phyloP scores from a whole-genome alignment of 2,329 filamentous ascomycete species.

The Colletotrichum somersetense region DNA sequence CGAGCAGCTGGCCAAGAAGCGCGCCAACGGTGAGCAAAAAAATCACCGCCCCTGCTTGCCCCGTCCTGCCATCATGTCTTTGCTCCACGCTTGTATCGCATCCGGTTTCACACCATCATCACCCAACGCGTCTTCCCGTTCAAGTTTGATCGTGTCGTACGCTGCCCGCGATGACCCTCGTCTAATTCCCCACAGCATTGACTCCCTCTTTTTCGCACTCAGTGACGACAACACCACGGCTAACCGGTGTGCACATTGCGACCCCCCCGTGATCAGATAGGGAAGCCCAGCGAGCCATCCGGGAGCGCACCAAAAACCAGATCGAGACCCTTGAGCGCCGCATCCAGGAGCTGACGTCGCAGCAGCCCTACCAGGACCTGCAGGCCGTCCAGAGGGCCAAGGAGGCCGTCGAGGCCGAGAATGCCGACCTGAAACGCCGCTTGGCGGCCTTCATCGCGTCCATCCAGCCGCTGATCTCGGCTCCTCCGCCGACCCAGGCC shows the following conservation, averaged over 20 bases:
- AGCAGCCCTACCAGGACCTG: constrained; percentile 87
- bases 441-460: constrained; percentile 75
- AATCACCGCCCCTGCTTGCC: background rate
- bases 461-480: constrained; percentile 69
- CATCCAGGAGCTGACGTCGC: constrained; percentile 81
- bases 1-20: constrained; percentile 79
- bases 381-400: constrained; percentile 81
- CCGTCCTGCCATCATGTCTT: constrained; percentile 46
- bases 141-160: background rate
- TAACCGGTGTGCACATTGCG: constrained; percentile 11
- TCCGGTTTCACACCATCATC: background rate
- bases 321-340: constrained; percentile 80
- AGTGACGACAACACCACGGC: constrained; percentile 22
- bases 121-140: background rate
- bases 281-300: constrained; percentile 86
- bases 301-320: constrained; percentile 83
- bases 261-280: constrained; percentile 67
- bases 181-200: constrained; percentile 1
- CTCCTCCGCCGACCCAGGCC: constrained; percentile 44
- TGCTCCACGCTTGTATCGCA: constrained; percentile 1
- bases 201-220: background rate
- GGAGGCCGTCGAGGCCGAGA: constrained; percentile 82
- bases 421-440: constrained; percentile 79
- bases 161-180: background rate
- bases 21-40: constrained; percentile 64